phyloP scores from a whole-genome alignment of 345 rosid species.

The Moricandia moricandioides region DNA sequence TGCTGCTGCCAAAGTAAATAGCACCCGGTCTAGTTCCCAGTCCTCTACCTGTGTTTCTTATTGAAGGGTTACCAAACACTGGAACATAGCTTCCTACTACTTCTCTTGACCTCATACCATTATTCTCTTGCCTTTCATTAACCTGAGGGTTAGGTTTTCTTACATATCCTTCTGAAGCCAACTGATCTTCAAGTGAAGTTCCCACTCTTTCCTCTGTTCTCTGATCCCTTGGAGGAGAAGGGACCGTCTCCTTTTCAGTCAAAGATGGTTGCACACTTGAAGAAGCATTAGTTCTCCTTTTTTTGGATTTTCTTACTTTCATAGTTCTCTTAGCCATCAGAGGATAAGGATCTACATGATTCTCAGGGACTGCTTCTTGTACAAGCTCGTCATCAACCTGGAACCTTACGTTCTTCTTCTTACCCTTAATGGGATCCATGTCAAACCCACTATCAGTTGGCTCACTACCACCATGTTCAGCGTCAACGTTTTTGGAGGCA shows the following conservation, averaged over 20 bases:
- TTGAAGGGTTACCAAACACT: background rate
- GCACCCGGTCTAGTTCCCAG: background rate
- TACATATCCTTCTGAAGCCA: background rate
- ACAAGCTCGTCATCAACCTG: constrained; percentile 38
- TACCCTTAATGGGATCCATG: constrained; percentile 38
- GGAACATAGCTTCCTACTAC: background rate
- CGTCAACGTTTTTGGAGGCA: background rate
- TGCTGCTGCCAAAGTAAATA: background rate
- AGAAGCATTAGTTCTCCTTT: constrained; percentile 2
- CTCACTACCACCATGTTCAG: constrained; percentile 13
- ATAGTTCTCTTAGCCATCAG: background rate
- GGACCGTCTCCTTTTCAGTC: constrained; percentile 38
- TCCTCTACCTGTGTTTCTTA: background rate
- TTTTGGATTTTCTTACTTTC: background rate
- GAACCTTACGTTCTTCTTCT: constrained; percentile 51
- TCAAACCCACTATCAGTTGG: constrained; percentile 43
- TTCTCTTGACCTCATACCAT: background rate
- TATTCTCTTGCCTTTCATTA: background rate
- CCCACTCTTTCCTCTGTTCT: constrained; percentile 35
- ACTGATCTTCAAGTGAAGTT: background rate
- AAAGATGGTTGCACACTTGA: constrained; percentile 24
- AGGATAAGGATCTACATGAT: background rate
- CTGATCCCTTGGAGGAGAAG: constrained; percentile 35
- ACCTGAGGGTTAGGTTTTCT: background rate
- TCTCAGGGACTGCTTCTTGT: constrained; percentile 17